Evolutionary conservation across 257 asterid genomes (phyloP).

Genomic region (Fraxinus excelsior): DNA sequence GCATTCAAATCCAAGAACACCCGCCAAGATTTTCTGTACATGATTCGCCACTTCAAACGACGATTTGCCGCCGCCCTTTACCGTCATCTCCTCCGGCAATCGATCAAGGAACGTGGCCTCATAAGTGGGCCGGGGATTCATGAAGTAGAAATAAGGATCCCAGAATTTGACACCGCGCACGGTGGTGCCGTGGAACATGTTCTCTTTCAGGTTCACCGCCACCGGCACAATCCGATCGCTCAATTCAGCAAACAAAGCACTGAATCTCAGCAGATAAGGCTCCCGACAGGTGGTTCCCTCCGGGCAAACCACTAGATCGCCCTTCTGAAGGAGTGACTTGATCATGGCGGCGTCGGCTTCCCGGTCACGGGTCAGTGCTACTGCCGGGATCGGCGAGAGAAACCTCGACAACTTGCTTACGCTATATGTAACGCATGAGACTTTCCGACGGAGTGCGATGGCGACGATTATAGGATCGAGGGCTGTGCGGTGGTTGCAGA

Average conservation of each 20-base stretch:
- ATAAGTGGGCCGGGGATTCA: constrained; percentile 89
- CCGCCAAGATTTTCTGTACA: constrained; percentile 81
- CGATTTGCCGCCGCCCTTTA: constrained; percentile 67
- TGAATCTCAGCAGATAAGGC: constrained; percentile 74
- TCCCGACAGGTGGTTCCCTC: constrained; percentile 98
- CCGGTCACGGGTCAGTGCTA: constrained; percentile 85
- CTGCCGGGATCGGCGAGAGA: constrained; percentile 94
- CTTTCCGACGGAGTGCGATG: constrained; percentile 87
- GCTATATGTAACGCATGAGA: constrained; percentile 80
- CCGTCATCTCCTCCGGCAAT: constrained; percentile 85
- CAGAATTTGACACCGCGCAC: constrained; percentile 86
- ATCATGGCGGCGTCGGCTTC: constrained; percentile 82
- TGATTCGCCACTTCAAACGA: constrained; percentile 92
- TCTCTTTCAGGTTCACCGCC: constrained; percentile 61
- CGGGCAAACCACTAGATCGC: constrained; percentile 90
- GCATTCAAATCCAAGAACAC: constrained; percentile 84
- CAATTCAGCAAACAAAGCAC: constrained; percentile 85
- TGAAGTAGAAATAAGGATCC: constrained; percentile 85
- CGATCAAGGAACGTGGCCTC: constrained; percentile 75
- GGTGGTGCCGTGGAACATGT: constrained; percentile 84
- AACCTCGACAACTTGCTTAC: constrained; percentile 82
- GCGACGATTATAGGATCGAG: constrained; percentile 85
- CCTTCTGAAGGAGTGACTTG: constrained; percentile 69
- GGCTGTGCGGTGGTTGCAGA: constrained; percentile 93
- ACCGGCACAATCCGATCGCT: constrained; percentile 93